Conservation (phyloP, 495 filamentous ascomycete genomes). For the Aspergillus egyptiacus region DNA sequence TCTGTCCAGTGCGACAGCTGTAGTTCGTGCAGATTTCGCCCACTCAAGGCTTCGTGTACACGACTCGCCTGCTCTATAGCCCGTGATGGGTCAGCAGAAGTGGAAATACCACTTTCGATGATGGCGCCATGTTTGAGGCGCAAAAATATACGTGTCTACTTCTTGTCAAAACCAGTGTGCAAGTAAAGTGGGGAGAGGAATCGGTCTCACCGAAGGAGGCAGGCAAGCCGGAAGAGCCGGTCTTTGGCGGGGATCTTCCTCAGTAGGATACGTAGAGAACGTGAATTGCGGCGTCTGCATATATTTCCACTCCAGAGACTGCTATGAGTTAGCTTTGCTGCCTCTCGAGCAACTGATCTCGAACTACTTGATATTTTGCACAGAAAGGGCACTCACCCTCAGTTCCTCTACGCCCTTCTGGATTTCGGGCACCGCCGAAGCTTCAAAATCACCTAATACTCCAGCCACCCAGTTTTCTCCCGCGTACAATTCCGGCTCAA, state of each 20-base stretch:
- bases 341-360: neutral
- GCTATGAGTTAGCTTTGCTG: neutral
- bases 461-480: slow-evolving; percentile 39
- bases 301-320: slow-evolving; percentile 75
- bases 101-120: slow-evolving; percentile 41
- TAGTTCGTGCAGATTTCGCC: slow-evolving; percentile 40
- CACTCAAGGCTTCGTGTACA: slow-evolving; percentile 34
- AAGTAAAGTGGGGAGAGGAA: neutral
- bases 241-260: slow-evolving; percentile 50
- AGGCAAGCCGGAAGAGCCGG: slow-evolving; percentile 40
- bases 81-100: slow-evolving; percentile 27
- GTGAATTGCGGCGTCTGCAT: slow-evolving; percentile 81
- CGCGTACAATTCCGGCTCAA: slow-evolving; percentile 34
- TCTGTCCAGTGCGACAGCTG: slow-evolving; percentile 27
- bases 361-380: neutral
- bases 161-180: neutral
- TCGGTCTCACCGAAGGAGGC: slow-evolving; percentile 30
- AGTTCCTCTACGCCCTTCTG: slow-evolving; percentile 57
- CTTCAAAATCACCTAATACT: slow-evolving; percentile 44
- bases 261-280: slow-evolving; percentile 53
- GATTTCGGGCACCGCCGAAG: slow-evolving; percentile 44
- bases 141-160: slow-evolving; percentile 36
- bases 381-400: slow-evolving; percentile 42
- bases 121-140: slow-evolving; percentile 40
- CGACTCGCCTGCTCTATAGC: slow-evolving; percentile 33